phyloP scores from a whole-genome alignment of 768 basidiomycete genomes.

The Podaxis sp. region DNA sequence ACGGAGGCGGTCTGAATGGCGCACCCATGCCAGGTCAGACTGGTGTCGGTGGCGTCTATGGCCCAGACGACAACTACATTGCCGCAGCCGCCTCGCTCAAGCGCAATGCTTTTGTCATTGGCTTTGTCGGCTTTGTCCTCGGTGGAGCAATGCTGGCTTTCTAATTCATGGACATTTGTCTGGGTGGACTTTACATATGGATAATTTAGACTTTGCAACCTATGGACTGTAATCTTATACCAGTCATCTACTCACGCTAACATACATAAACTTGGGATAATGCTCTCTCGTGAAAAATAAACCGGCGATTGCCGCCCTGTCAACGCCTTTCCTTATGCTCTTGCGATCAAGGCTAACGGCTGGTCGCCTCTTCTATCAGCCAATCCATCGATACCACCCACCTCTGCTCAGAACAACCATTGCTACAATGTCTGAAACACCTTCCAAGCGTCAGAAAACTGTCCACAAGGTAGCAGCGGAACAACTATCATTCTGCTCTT shows the following conservation, averaged over 20 bases:
- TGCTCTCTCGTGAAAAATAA: constrained; percentile 5
- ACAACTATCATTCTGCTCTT: neutral
- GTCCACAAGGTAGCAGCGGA: constrained; percentile 23
- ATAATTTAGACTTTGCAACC: constrained; percentile 15
- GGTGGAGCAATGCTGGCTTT: constrained; percentile 48
- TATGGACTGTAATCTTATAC: constrained; percentile 8
- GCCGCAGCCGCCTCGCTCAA: constrained; percentile 50
- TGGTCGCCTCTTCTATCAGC: neutral
- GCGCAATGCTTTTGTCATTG: constrained; percentile 41
- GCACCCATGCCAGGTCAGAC: constrained; percentile 62
- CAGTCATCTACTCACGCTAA: neutral
- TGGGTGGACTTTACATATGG: constrained; percentile 10
- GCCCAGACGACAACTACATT: constrained; percentile 69
- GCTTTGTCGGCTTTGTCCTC: constrained; percentile 42
- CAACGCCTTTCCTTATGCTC: neutral
- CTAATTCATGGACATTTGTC: constrained; percentile 27
- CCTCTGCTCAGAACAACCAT: constrained; percentile 4
- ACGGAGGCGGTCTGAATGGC: constrained; percentile 51
- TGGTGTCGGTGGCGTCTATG: constrained; percentile 50
- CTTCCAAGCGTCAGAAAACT: constrained; percentile 41
- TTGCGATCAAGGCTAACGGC: constrained; percentile 7
- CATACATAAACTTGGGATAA: neutral
- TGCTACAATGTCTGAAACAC: constrained; percentile 19
- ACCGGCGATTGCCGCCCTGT: constrained; percentile 13
- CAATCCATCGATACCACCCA: constrained; percentile 2